Conservation (phyloP, 2,329 filamentous ascomycete genomes). For the Botryotinia convoluta region DNA sequence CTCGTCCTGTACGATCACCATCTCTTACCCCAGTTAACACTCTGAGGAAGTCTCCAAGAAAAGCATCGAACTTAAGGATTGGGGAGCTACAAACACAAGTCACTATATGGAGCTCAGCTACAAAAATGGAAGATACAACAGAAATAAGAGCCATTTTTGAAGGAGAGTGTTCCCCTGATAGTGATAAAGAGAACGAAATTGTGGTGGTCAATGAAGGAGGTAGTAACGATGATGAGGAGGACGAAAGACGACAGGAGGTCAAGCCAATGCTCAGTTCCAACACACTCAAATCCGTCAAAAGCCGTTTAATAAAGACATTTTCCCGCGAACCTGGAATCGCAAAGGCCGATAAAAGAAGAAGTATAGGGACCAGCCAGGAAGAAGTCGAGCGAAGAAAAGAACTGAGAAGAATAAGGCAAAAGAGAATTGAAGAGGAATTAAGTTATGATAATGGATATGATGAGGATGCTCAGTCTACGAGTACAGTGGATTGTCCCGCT, state of each 20-base stretch:
- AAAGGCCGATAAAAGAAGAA: slow-evolving; percentile 42
- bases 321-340: slow-evolving; percentile 44
- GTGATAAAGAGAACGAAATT: slow-evolving; percentile 38
- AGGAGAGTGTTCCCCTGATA: slow-evolving; percentile 26
- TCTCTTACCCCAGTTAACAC: slow-evolving; percentile 11
- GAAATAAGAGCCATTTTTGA: slow-evolving; percentile 35
- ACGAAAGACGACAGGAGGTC: slow-evolving; percentile 39
- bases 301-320: slow-evolving; percentile 42
- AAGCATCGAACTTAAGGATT: slow-evolving; percentile 9
- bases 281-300: slow-evolving; percentile 46
- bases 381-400: slow-evolving; percentile 55
- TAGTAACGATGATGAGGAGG: slow-evolving; percentile 39
- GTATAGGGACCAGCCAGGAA: slow-evolving; percentile 49
- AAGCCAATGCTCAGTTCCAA: slow-evolving; percentile 43
- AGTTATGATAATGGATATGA: slow-evolving; percentile 46
- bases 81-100: neutral
- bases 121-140: slow-evolving; percentile 21
- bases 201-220: slow-evolving; percentile 39
- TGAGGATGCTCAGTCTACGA: slow-evolving; percentile 38
- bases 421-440: slow-evolving; percentile 58
- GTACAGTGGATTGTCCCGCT: slow-evolving; percentile 20
- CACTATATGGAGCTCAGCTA: slow-evolving; percentile 26
- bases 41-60: slow-evolving; percentile 22
- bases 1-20: slow-evolving; percentile 27
- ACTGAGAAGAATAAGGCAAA: slow-evolving; percentile 53